These are phyloP conservation scores for Lasiosphaeris hirsuta DNA, from an alignment of 495 filamentous ascomycete species.

Conservation along the genomic window DNA sequence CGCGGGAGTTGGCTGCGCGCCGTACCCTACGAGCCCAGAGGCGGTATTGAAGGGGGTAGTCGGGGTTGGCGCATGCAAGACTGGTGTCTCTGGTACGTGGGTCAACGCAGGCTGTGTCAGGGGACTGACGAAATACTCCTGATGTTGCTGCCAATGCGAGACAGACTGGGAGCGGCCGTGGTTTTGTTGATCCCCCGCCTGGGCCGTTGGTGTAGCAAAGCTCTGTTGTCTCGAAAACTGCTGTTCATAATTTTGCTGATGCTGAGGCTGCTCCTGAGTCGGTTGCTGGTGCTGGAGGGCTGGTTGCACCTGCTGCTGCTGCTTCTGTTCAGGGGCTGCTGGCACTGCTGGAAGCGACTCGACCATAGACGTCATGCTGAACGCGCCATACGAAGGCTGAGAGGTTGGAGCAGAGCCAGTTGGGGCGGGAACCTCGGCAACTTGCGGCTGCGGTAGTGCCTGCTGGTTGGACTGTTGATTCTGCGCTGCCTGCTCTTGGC, in stretches of 20 bases:
- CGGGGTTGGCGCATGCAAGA: constrained; percentile 1
- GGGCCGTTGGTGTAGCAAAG: neutral
- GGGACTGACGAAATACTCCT: too few species aligned
- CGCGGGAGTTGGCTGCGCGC: neutral
- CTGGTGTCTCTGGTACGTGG: neutral
- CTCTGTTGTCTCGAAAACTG: neutral
- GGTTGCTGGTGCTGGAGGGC: neutral
- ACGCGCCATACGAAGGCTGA: neutral
- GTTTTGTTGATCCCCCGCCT: neutral
- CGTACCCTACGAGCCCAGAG: neutral
- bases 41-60: neutral
- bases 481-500: neutral
- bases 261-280: neutral
- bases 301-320: neutral
- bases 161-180: neutral
- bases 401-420: neutral
- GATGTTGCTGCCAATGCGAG: neutral
- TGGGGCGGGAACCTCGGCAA: neutral
- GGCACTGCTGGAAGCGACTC: constrained; percentile 1
- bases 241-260: neutral
- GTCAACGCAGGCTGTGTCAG: neutral
- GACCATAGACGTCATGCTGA: neutral
- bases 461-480: neutral
- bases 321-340: neutral
- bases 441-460: neutral